Conservation (phyloP, 2,329 filamentous ascomycete genomes). For the Aspergillus ochraceoroseus region DNA sequence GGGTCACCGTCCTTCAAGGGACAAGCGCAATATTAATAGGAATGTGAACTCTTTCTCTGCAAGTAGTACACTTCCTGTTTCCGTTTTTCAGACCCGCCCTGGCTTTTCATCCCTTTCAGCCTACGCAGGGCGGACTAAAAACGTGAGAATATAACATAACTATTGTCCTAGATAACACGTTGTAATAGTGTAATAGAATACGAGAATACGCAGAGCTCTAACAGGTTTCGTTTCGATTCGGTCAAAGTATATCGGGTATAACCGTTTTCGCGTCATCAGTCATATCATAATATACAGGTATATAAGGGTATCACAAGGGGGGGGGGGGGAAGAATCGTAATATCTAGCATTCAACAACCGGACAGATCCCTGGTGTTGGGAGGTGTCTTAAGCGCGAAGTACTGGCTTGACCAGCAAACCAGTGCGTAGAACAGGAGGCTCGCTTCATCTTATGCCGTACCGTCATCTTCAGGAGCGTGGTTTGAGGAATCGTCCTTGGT, state of each 20-base stretch:
- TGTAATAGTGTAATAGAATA: too few relatives aligned
- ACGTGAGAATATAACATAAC: constrained; percentile 42
- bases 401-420: constrained; percentile 14
- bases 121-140: constrained; percentile 54
- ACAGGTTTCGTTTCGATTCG: too few relatives aligned
- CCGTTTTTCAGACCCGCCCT: constrained; percentile 54
- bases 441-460: background rate
- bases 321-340: background rate
- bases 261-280: constrained; percentile 16
- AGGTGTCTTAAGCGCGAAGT: background rate
- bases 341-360: too few relatives aligned
- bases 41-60: constrained; percentile 30
- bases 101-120: constrained; percentile 37
- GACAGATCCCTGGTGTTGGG: background rate
- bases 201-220: too few relatives aligned
- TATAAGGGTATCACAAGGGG: constrained; percentile 5
- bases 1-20: constrained; percentile 36
- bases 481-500: background rate
- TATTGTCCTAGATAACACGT: too few relatives aligned
- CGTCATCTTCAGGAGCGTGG: background rate
- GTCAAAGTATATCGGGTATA: too few relatives aligned
- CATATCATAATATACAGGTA: constrained; percentile 16
- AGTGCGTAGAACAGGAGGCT: background rate
- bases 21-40: constrained; percentile 49
- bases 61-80: constrained; percentile 34